Base-by-base conservation (phyloP, 495 filamentous ascomycete genomes). In the Bombardia bombarda region DNA sequence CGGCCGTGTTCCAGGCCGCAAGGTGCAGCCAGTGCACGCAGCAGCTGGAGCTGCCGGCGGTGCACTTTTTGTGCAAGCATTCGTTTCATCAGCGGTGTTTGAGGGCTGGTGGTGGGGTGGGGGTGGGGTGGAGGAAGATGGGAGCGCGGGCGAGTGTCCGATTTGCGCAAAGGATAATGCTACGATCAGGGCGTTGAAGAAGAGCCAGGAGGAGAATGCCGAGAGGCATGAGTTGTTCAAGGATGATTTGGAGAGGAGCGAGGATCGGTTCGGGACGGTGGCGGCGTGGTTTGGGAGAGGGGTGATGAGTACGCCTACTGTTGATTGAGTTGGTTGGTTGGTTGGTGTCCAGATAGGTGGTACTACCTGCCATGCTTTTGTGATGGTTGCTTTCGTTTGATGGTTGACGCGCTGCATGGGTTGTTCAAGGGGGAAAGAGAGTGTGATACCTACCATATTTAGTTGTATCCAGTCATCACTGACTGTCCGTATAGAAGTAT, bases 51-150 rank as follows among this genome's bases (percentile, higher is more conserved):
- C 68, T 96, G 26, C 92, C 92, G 3, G 83, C 78, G 0, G 89
- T 97, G 34, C 92, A 98, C 61, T 98, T 97, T 61, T 64, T 97
- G 51, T 98, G 92, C 72, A 92, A 88, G 58, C 92, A 98, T 58
- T 87, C 81, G 33, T 98, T 94, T 72, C 92, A 98, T 58, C 84
- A 93, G 63, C 73, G 85, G 21, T 95, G 87, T 64, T 70, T 93
- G 38, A 78, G 64, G 41, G 53, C 58, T 38, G 55, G 55, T 33
- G 8, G 2, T 61, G 63, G 14, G 50, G 46, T 38, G 42, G 28
- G 7, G 58, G 58, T 32, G 70, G 53, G 33, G 71, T 69, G 19
- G 70, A 72, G 31, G 82, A 78, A 33, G 80, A 47, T 16, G 68
- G 82, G 16, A n/a, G n/a, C n/a, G n/a, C n/a, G n/a, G 77, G 79